Evolutionary conservation across 805 yeast species (phyloP).

Genomic region (Candida hungchunana): DNA sequence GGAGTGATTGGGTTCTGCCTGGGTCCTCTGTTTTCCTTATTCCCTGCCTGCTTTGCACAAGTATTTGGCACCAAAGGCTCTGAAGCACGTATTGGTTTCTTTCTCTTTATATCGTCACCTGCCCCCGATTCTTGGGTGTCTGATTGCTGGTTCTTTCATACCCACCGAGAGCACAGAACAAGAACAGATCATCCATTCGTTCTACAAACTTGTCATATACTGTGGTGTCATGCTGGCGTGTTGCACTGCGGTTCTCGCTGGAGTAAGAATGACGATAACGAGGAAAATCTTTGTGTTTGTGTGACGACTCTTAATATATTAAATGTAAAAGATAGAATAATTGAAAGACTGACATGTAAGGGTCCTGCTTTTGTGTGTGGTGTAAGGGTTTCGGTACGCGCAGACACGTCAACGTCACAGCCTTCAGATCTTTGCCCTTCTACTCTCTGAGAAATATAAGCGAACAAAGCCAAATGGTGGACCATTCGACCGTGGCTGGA

Average conservation of each 20-base stretch:
- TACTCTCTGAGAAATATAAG: too few relatives aligned
- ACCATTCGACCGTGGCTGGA: slow-evolving; percentile 47
- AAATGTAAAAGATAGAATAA: too few relatives aligned
- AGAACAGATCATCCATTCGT: slow-evolving; percentile 12
- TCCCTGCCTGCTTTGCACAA: slow-evolving; percentile 23
- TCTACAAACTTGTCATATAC: slow-evolving; percentile 16
- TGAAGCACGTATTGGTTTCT: slow-evolving; percentile 19
- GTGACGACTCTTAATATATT: too few relatives aligned
- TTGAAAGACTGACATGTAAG: too few relatives aligned
- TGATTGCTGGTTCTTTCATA: slow-evolving; percentile 25
- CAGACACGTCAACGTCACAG: too few relatives aligned
- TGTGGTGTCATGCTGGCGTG: slow-evolving; percentile 19
- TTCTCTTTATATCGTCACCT: slow-evolving; percentile 17
- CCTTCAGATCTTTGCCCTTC: too few relatives aligned
- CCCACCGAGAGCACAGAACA: slow-evolving; percentile 9
- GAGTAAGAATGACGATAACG: slow-evolving; percentile 14
- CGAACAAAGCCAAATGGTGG: slow-evolving; percentile 4
- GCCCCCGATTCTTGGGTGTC: slow-evolving; percentile 23
- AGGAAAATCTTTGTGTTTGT: slow-evolving; percentile 16
- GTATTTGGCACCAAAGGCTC: slow-evolving; percentile 20
- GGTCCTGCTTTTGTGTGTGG: too few relatives aligned
- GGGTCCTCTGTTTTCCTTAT: slow-evolving; percentile 22
- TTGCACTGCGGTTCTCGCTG: slow-evolving; percentile 8
- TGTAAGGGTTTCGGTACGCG: too few relatives aligned
- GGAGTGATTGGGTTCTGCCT: slow-evolving; percentile 19